A percentile compares a stretch with the other conserved stretches of the same genome.
phyloP scores from a whole-genome alignment of 176 grass and related monocot genomes.

The Puccinellia tenuiflora region DNA sequence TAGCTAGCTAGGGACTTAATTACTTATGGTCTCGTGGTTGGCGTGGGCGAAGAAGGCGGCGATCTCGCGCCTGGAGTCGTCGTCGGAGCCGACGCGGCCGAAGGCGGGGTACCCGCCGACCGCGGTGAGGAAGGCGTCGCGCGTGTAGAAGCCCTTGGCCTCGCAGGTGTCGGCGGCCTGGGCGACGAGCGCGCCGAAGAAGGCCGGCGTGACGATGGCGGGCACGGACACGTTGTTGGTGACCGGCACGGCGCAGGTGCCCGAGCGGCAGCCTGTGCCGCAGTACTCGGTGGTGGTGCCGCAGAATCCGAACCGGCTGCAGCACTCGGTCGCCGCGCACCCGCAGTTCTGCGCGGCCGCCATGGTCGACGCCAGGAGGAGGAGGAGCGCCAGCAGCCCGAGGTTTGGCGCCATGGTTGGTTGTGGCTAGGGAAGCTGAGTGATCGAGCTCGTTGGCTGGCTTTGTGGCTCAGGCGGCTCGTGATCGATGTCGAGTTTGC shows the following conservation, averaged over 20 bases:
- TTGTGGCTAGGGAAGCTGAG: background rate
- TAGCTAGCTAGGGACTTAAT: too few species aligned
- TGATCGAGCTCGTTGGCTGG: background rate
- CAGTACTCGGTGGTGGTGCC: slow-evolving; percentile 33
- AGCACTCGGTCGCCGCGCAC: slow-evolving; percentile 35
- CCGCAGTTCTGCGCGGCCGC: slow-evolving; percentile 40
- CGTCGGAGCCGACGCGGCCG: slow-evolving; percentile 43
- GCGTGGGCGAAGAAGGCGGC: slow-evolving; percentile 76
- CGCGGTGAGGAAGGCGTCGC: slow-evolving; percentile 62
- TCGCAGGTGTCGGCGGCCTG: slow-evolving; percentile 46
- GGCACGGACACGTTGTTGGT: slow-evolving; percentile 42
- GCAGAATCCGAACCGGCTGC: slow-evolving; percentile 56
- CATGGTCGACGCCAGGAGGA: background rate
- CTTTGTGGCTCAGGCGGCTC: background rate
- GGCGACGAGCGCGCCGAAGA: slow-evolving; percentile 54
- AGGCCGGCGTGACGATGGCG: slow-evolving; percentile 34
- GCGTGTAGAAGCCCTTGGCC: slow-evolving; percentile 61
- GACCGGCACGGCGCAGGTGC: slow-evolving; percentile 20
- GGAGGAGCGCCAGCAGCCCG: background rate
- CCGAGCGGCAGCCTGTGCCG: slow-evolving; percentile 43
- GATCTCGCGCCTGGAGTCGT: slow-evolving; percentile 82
- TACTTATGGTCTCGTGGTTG: slow-evolving; percentile 85
- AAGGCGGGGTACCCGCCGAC: slow-evolving; percentile 41
- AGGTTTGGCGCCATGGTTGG: slow-evolving; percentile 12
- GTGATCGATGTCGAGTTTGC: background rate